These are phyloP conservation scores for Diplogelasinospora grovesii DNA, from an alignment of 495 filamentous ascomycete genomes.

Conservation along the genomic window DNA sequence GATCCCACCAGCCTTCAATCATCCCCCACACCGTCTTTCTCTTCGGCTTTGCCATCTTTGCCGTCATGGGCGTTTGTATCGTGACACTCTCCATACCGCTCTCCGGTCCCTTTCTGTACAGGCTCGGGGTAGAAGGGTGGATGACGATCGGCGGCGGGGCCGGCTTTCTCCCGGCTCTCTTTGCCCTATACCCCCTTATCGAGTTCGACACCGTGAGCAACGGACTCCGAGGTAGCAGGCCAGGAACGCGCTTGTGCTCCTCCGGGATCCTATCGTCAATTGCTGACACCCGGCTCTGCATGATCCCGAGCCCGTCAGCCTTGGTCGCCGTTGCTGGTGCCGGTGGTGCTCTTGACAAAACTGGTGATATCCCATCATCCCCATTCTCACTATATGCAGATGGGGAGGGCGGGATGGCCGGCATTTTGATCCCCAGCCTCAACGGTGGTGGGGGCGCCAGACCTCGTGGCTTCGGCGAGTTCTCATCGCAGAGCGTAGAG, in stretches of 20 bases:
- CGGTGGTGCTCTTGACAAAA: slow-evolving; percentile 15
- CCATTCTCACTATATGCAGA: slow-evolving; percentile 9
- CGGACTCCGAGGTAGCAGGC: slow-evolving; percentile 15
- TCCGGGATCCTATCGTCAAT: slow-evolving; percentile 15
- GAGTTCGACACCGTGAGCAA: too few species aligned
- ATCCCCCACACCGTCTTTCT: slow-evolving; percentile 33
- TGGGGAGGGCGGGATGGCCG: slow-evolving; percentile 16
- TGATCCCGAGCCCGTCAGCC: neutral
- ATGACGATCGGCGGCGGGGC: slow-evolving; percentile 18
- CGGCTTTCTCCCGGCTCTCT: neutral
- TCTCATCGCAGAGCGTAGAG: neutral
- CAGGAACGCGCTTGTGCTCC: slow-evolving; percentile 20
- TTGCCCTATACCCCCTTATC: slow-evolving; percentile 7
- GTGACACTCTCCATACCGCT: slow-evolving; percentile 5
- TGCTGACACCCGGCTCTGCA: slow-evolving; percentile 1
- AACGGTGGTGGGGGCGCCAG: slow-evolving; percentile 13
- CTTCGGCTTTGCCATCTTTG: slow-evolving; percentile 14
- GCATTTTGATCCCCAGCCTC: slow-evolving; percentile 5
- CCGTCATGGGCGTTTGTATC: slow-evolving; percentile 3
- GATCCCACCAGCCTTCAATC: slow-evolving; percentile 44
- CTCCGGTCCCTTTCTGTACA: slow-evolving; percentile 5
- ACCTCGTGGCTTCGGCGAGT: slow-evolving; percentile 9
- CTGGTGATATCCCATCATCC: slow-evolving; percentile 15
- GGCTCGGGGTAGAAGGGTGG: neutral
- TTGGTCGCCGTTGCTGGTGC: neutral